A percentile compares a stretch with the other conserved stretches of the same genome.
Evolutionary conservation across 2,329 filamentous ascomycete genomes (phyloP).

Genomic region (Fusarium sp.): DNA sequence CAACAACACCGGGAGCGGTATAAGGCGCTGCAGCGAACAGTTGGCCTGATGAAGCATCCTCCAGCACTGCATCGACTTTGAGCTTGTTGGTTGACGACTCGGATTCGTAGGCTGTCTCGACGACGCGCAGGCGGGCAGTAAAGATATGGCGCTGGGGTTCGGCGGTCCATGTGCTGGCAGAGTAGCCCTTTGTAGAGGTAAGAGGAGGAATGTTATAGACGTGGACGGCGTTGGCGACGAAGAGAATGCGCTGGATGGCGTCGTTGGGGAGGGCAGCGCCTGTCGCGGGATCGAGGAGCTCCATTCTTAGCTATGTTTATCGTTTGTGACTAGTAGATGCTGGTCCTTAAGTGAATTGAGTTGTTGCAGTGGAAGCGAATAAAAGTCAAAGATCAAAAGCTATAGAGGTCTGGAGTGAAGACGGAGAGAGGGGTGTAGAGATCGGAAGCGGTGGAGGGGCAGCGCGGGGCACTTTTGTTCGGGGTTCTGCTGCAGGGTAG

Average conservation of each 20-base stretch:
- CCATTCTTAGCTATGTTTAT: slow-evolving; percentile 56
- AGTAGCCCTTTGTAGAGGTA: slow-evolving; percentile 81
- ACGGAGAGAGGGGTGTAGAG: slow-evolving; percentile 17
- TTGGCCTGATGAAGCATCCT: slow-evolving; percentile 77
- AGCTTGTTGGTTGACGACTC: slow-evolving; percentile 61
- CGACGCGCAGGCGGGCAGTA: slow-evolving; percentile 80
- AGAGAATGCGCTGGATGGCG: slow-evolving; percentile 87
- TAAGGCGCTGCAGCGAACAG: slow-evolving; percentile 89
- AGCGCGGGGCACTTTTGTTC: slow-evolving; percentile 27
- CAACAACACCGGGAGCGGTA: slow-evolving; percentile 71
- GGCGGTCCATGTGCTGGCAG: slow-evolving; percentile 79
- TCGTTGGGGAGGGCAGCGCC: slow-evolving; percentile 74
- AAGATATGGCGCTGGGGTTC: slow-evolving; percentile 81
- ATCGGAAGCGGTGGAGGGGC: slow-evolving; percentile 34
- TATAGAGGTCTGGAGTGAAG: not conserved
- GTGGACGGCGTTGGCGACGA: slow-evolving; percentile 78
- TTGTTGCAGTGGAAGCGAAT: not conserved
- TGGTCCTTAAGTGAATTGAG: not conserved
- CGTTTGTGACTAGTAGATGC: too few relatives aligned
- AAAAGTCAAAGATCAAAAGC: not conserved
- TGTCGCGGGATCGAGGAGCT: slow-evolving; percentile 76
- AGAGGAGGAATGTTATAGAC: slow-evolving; percentile 89
- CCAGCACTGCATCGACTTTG: slow-evolving; percentile 80
- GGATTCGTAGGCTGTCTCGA: slow-evolving; percentile 74
- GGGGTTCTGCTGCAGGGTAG: slow-evolving; percentile 27